phyloP scores from a whole-genome alignment of 2,329 filamentous ascomycete species.

The Arthrinium phaeospermum region DNA sequence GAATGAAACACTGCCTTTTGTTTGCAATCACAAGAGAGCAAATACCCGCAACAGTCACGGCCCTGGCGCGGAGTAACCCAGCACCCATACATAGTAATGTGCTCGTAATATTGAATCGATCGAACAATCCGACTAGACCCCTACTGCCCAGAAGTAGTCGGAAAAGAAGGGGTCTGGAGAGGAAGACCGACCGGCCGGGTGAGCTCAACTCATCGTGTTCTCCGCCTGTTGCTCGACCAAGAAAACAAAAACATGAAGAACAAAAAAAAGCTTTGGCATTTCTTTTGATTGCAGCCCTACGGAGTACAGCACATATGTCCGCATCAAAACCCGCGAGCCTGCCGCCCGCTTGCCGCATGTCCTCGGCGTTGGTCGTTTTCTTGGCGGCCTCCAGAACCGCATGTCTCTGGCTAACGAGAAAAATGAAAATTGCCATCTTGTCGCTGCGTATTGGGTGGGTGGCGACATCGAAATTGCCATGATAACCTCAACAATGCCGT shows the following conservation, averaged over 20 bases:
- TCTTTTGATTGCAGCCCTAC: neutral
- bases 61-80: neutral
- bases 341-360: too few species aligned
- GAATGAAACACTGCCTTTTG: constrained; percentile 6
- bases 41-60: neutral
- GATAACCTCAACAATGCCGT: neutral
- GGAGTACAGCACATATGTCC: neutral
- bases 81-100: neutral
- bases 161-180: neutral
- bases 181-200: neutral
- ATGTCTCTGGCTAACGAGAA: neutral
- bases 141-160: too few species aligned
- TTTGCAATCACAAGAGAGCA: neutral
- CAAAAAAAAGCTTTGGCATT: neutral
- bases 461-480: neutral
- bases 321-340: too few species aligned
- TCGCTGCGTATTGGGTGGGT: neutral
- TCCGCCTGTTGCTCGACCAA: neutral
- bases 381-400: neutral
- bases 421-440: neutral
- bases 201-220: neutral
- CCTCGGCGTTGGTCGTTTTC: neutral
- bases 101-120: constrained; percentile 2
- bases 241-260: too few species aligned
- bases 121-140: neutral